Evolutionary conservation across 148 eudicot species (phyloP).

Genomic region (Cornus kousa): DNA sequence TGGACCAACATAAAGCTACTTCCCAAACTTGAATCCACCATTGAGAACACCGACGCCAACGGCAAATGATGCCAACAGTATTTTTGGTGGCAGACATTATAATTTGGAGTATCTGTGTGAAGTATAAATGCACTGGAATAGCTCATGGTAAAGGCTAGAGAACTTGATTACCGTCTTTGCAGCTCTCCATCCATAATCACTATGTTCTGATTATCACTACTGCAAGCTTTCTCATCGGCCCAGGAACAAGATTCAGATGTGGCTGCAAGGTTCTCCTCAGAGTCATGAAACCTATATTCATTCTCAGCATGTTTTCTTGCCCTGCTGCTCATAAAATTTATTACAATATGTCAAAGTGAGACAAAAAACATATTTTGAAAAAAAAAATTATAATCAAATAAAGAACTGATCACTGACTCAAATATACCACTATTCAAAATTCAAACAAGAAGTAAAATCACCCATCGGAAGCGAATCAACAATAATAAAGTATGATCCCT

Average conservation of each 20-base stretch:
- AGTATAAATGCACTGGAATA: neutral
- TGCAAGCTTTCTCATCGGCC: conserved; percentile 59
- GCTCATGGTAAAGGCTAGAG: conserved; percentile 9
- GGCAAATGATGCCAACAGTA: too few relatives aligned
- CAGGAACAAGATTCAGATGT: conserved; percentile 58
- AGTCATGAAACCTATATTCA: conserved; percentile 31
- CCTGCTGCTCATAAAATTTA: conserved; percentile 48
- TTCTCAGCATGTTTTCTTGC: conserved; percentile 44
- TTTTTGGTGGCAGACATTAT: too few relatives aligned
- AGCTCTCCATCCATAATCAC: conserved; percentile 43
- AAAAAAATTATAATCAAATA: neutral
- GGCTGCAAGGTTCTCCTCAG: conserved; percentile 42
- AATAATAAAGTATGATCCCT: neutral
- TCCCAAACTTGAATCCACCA: too few relatives aligned
- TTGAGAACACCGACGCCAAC: too few relatives aligned
- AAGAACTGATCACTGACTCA: neutral
- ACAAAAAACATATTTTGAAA: conserved; percentile 7
- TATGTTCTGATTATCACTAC: conserved; percentile 63
- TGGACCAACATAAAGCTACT: too few relatives aligned
- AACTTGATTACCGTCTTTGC: conserved; percentile 47
- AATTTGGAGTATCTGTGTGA: neutral
- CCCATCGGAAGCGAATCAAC: neutral
- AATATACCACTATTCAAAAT: neutral
- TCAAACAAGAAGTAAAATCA: conserved; percentile 3
- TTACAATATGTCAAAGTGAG: neutral